These are phyloP conservation scores for Mortierella sp. DNA, from an alignment of 371 early-diverging fungal species.

Conservation along the genomic window DNA sequence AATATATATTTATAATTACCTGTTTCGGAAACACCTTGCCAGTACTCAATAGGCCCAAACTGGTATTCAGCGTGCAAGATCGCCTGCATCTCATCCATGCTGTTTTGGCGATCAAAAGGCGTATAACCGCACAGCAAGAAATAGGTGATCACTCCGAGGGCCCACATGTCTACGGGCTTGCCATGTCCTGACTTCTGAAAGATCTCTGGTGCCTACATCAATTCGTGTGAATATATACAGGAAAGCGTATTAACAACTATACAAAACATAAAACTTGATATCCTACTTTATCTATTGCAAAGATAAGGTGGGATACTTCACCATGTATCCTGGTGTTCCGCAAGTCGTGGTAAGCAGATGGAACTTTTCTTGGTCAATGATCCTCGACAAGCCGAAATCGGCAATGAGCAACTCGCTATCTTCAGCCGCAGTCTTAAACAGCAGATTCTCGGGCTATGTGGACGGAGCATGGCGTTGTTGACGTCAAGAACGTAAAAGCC, in stretches of 20 bases:
- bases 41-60: slow-evolving; percentile 83
- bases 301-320: slow-evolving; percentile 3
- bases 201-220: slow-evolving; percentile 81
- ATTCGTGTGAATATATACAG: background rate
- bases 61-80: slow-evolving; percentile 81
- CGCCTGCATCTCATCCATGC: slow-evolving; percentile 73
- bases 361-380: slow-evolving; percentile 84
- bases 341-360: slow-evolving; percentile 85
- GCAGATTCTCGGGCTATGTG: slow-evolving; percentile 85
- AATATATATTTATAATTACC: slow-evolving; percentile 20
- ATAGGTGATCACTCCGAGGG: slow-evolving; percentile 93
- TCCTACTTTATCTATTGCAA: no score
- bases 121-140: slow-evolving; percentile 90
- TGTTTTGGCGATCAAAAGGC: slow-evolving; percentile 87
- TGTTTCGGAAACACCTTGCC: slow-evolving; percentile 66
- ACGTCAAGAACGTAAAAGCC: slow-evolving; percentile 65
- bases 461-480: background rate
- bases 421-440: slow-evolving; percentile 82
- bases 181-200: slow-evolving; percentile 78
- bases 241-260: no score
- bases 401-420: slow-evolving; percentile 84
- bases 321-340: slow-evolving; percentile 91
- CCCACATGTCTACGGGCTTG: slow-evolving; percentile 91
- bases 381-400: slow-evolving; percentile 91
- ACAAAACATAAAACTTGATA: no score